Percentiles rank a stretch among this genome's conserved stretches.
Evolutionary conservation across 2,329 filamentous ascomycete genomes (phyloP).

Genomic region (Pseudocercospora eumusae): DNA sequence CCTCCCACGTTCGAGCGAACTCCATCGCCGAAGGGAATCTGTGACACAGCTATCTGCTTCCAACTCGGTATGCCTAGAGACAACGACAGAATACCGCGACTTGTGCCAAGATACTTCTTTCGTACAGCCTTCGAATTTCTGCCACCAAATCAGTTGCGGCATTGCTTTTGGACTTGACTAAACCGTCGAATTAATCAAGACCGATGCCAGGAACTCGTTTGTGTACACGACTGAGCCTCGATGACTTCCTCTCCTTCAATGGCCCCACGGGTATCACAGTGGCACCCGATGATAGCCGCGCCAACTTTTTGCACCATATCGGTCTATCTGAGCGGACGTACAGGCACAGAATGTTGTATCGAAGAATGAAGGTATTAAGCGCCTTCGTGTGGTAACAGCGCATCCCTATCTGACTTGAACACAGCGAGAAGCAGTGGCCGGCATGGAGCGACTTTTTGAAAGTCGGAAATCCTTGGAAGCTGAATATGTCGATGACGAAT

Average conservation of each 20-base stretch:
- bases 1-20: background rate
- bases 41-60: background rate
- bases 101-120: background rate
- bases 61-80: background rate
- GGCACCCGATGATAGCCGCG: conserved; percentile 25
- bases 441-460: conserved; percentile 27
- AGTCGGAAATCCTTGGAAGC: conserved; percentile 22
- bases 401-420: background rate
- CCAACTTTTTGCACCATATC: conserved; percentile 27
- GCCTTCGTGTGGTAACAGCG: background rate
- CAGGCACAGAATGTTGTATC: conserved; percentile 25
- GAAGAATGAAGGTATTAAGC: conserved; percentile 24
- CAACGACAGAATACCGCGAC: background rate
- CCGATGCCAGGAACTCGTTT: conserved; percentile 15
- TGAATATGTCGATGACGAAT: conserved; percentile 20
- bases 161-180: background rate
- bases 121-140: background rate
- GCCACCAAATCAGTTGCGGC: background rate
- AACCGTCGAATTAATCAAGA: background rate
- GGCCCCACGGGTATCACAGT: conserved; percentile 17
- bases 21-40: background rate
- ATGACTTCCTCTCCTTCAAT: conserved; percentile 15
- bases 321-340: conserved; percentile 25
- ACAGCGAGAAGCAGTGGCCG: conserved; percentile 25
- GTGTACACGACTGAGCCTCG: conserved; percentile 20